These are phyloP conservation scores for Funneliformis mosseae DNA, from an alignment of 192 early-diverging fungal species.

Conservation along the genomic window DNA sequence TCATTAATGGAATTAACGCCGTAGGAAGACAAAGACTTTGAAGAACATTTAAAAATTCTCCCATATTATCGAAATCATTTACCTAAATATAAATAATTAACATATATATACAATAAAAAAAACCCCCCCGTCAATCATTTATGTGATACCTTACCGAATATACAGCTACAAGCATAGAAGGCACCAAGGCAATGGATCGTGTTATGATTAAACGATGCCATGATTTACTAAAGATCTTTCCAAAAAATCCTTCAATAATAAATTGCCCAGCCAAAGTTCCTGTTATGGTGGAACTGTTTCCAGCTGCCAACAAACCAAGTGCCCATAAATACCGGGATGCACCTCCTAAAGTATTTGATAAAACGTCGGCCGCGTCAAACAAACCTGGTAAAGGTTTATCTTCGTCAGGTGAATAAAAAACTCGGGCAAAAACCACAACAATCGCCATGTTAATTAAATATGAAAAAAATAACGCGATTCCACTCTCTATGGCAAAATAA, in stretches of 20 bases:
- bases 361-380: constrained; percentile 60
- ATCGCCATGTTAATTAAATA: constrained; percentile 71
- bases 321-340: constrained; percentile 76
- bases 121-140: not conserved
- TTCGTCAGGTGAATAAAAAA: constrained; percentile 40
- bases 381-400: constrained; percentile 55
- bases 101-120: not conserved
- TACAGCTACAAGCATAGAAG: constrained; percentile 65
- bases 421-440: constrained; percentile 65
- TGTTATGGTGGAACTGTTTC: constrained; percentile 84
- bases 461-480: constrained; percentile 59
- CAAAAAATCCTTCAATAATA: constrained; percentile 85
- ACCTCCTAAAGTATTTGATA: constrained; percentile 60
- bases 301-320: constrained; percentile 76
- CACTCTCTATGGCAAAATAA: constrained; percentile 67
- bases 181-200: constrained; percentile 64
- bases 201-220: constrained; percentile 66
- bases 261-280: constrained; percentile 91
- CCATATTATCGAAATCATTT: constrained; percentile 61
- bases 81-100: constrained; percentile 11
- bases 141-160: constrained; percentile 41
- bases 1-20: constrained; percentile 65
- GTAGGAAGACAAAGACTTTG: constrained; percentile 70
- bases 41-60: constrained; percentile 69
- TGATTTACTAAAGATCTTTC: constrained; percentile 55